phyloP scores from a whole-genome alignment of 805 yeast genomes.

The Kodamaea kaohsiungensis region DNA sequence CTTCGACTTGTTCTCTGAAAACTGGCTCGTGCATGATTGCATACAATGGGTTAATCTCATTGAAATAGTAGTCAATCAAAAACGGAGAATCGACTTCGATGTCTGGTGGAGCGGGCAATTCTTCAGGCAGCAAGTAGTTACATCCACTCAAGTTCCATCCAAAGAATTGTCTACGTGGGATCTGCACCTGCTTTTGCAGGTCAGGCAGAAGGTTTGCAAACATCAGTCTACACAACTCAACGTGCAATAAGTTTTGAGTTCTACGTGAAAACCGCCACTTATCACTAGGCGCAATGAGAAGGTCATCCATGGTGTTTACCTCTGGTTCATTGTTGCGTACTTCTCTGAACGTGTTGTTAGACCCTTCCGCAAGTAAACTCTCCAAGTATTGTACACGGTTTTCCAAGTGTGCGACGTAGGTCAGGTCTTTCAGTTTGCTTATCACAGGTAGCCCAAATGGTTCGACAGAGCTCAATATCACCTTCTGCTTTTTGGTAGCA shows the following conservation, averaged over 20 bases:
- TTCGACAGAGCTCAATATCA: slow-evolving; percentile 12
- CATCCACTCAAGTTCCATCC: slow-evolving; percentile 70
- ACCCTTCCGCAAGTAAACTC: slow-evolving; percentile 21
- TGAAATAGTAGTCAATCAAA: slow-evolving; percentile 44
- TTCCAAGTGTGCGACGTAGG: slow-evolving; percentile 38
- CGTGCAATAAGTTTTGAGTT: slow-evolving; percentile 44
- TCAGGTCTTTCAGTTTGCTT: slow-evolving; percentile 13
- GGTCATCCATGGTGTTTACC: slow-evolving; percentile 15
- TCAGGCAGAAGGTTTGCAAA: slow-evolving; percentile 34
- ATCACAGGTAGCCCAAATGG: slow-evolving; percentile 23
- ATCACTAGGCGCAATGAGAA: slow-evolving; percentile 29
- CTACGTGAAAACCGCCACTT: slow-evolving; percentile 52
- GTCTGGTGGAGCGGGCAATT: slow-evolving; percentile 35
- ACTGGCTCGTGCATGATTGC: slow-evolving; percentile 55
- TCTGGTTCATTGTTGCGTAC: slow-evolving; percentile 22
- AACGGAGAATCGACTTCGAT: slow-evolving; percentile 15
- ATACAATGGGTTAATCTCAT: slow-evolving; percentile 52
- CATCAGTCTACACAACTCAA: slow-evolving; percentile 37
- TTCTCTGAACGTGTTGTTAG: slow-evolving; percentile 13
- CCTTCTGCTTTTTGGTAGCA: slow-evolving; percentile 14
- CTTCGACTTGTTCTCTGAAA: slow-evolving; percentile 49
- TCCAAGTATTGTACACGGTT: slow-evolving; percentile 44
- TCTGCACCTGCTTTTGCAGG: slow-evolving; percentile 31
- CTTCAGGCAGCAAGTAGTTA: slow-evolving; percentile 42
- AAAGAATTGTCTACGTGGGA: slow-evolving; percentile 61